Conservation (phyloP, 2,329 filamentous ascomycete genomes). For the Hypocreales sp. region DNA sequence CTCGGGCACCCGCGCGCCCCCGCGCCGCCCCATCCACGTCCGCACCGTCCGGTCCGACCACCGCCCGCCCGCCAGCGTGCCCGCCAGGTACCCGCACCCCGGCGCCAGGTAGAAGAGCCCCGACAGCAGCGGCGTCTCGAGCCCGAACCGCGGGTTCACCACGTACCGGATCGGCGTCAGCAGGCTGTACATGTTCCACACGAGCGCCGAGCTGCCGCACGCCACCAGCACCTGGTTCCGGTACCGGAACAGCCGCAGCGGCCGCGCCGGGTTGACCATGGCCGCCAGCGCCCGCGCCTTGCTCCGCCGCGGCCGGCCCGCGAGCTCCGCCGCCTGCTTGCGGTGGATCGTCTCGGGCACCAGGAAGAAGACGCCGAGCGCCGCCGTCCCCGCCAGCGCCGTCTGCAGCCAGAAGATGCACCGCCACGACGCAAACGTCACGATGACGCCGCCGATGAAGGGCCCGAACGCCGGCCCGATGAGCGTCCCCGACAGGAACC, state of each 20-base stretch:
- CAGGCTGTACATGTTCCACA: constrained; percentile 57
- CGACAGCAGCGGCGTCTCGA: constrained; percentile 49
- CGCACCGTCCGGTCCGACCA: constrained; percentile 54
- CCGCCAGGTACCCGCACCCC: constrained; percentile 51
- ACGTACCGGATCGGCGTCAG: constrained; percentile 56
- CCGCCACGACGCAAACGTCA: constrained; percentile 58
- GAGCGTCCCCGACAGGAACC: constrained; percentile 56
- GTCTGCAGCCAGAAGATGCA: constrained; percentile 67
- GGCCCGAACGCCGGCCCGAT: constrained; percentile 57
- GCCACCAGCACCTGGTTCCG: constrained; percentile 48
- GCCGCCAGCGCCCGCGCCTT: constrained; percentile 39
- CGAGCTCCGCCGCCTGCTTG: constrained; percentile 45
- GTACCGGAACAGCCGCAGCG: constrained; percentile 49
- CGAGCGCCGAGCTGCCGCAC: constrained; percentile 43
- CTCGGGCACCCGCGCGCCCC: constrained; percentile 47
- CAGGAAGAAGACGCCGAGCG: constrained; percentile 45
- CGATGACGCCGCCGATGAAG: constrained; percentile 61
- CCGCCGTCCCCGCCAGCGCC: constrained; percentile 45
- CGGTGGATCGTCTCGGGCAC: constrained; percentile 60
- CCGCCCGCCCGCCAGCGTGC: constrained; percentile 56
- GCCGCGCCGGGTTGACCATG: constrained; percentile 52
- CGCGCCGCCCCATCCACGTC: constrained; percentile 43
- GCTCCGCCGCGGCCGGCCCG: constrained; percentile 30
- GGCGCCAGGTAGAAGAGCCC: constrained; percentile 64
- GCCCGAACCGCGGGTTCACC: constrained; percentile 57